These are phyloP conservation scores for Pseudovirgaria hyperparasitica DNA, from an alignment of 2,329 filamentous ascomycete species.

Conservation along the genomic window DNA sequence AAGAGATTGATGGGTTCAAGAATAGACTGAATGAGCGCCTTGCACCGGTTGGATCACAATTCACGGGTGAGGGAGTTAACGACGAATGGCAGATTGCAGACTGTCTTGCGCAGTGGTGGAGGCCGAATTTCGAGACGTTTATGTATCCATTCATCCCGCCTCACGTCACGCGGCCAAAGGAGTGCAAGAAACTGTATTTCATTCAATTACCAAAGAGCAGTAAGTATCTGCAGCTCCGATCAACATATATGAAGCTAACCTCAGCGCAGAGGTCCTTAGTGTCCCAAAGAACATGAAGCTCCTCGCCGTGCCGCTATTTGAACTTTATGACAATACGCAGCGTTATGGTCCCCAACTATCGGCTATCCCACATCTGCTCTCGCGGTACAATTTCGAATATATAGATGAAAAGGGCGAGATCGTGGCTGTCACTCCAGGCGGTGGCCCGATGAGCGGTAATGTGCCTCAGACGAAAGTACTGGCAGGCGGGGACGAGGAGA, in stretches of 20 bases:
- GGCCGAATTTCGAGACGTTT: constrained; percentile 98
- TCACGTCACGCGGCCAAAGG: constrained; percentile 91
- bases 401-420: constrained; percentile 86
- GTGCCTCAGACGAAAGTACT: constrained; percentile 21
- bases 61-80: constrained; percentile 73
- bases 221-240: constrained; percentile 33
- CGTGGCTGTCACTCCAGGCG: constrained; percentile 70
- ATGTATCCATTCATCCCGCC: constrained; percentile 98
- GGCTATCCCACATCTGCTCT: constrained; percentile 88
- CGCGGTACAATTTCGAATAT: constrained; percentile 94
- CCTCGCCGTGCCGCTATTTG: constrained; percentile 88
- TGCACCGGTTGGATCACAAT: constrained; percentile 75
- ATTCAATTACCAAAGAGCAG: constrained; percentile 88
- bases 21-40: constrained; percentile 80
- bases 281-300: constrained; percentile 99
- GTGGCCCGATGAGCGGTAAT: constrained; percentile 29
- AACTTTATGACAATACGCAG: constrained; percentile 94
- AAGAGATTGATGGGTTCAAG: constrained; percentile 94
- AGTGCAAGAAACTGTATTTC: constrained; percentile 98
- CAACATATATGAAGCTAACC: too few relatives aligned
- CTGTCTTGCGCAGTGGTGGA: constrained; percentile 95
- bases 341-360: constrained; percentile 92
- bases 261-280: constrained; percentile 73
- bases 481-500: constrained; percentile 24
- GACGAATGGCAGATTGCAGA: constrained; percentile 93